Evolutionary conservation across 495 filamentous ascomycete species (phyloP).

Genomic region (Penicillium ucsense): DNA sequence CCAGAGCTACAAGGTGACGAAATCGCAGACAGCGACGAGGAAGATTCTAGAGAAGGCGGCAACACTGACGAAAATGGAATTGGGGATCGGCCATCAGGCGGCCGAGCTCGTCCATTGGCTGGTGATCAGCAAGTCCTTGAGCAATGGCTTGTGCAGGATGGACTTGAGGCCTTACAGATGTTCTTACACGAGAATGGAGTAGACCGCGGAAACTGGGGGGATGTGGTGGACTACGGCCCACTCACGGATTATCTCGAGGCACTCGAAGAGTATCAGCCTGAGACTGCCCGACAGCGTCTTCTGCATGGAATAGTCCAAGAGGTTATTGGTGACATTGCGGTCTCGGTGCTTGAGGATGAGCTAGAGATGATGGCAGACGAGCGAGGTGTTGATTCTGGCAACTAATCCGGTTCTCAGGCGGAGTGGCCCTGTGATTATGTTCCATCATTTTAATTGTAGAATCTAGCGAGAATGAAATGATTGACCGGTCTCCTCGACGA

Average conservation of each 20-base stretch:
- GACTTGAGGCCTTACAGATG: slow-evolving; percentile 23
- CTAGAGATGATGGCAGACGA: slow-evolving; percentile 24
- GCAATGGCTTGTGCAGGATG: slow-evolving; percentile 29
- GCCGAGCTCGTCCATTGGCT: slow-evolving; percentile 12
- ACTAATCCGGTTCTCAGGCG: too few relatives aligned
- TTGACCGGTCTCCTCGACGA: too few relatives aligned
- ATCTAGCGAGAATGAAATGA: too few relatives aligned
- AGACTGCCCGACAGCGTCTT: slow-evolving; percentile 16
- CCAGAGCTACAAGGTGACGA: slow-evolving; percentile 10
- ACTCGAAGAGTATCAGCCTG: slow-evolving; percentile 19
- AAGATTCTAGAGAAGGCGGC: not conserved
- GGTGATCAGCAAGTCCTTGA: slow-evolving; percentile 26
- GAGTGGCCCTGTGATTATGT: too few relatives aligned
- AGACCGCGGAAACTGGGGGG: slow-evolving; percentile 38
- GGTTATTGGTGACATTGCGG: slow-evolving; percentile 29
- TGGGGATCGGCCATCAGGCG: not conserved
- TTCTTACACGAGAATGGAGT: slow-evolving; percentile 35
- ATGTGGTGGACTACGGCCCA: slow-evolving; percentile 26
- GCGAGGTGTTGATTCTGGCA: slow-evolving; percentile 5
- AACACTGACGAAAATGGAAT: not conserved
- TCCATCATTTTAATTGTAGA: too few relatives aligned
- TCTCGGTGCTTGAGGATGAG: slow-evolving; percentile 35
- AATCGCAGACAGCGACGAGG: slow-evolving; percentile 9
- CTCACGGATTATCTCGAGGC: slow-evolving; percentile 32
- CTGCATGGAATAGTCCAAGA: slow-evolving; percentile 26